Percentiles rank a stretch among this genome's conserved stretches.
phyloP scores from a whole-genome alignment of 2,329 filamentous ascomycete species.

The Biscogniauxia mediterranea region DNA sequence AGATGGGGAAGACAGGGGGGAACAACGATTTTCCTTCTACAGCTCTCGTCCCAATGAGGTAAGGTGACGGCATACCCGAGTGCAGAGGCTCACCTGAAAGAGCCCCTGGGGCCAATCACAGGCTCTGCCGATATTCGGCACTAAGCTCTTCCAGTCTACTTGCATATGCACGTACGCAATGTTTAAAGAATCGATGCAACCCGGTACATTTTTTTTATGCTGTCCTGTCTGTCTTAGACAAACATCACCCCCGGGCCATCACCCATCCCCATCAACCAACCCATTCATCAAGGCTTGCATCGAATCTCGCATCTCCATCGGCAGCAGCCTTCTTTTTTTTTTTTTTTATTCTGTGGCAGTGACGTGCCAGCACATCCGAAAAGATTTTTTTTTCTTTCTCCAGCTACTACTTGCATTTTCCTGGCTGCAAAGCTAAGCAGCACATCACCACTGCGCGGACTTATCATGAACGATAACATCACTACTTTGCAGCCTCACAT shows the following conservation, averaged over 20 bases:
- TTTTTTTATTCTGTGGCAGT: background rate
- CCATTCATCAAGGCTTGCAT: background rate
- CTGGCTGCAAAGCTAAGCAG: background rate
- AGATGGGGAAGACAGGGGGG: background rate
- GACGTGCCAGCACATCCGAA: background rate
- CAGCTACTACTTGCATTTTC: background rate
- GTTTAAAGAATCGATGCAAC: background rate
- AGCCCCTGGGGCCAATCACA: constrained; percentile 16
- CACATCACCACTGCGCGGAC: background rate
- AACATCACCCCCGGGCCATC: background rate
- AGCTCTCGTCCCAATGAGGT: constrained; percentile 17
- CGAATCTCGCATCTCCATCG: background rate
- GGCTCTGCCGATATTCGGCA: background rate
- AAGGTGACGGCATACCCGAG: constrained; percentile 26
- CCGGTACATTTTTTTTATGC: background rate
- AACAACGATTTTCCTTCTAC: constrained; percentile 17
- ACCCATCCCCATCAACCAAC: no score
- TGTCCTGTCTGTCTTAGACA: background rate
- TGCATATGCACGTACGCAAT: constrained; percentile 8
- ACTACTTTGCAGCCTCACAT: background rate
- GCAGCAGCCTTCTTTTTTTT: background rate
- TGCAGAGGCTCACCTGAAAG: constrained; percentile 29
- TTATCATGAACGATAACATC: no score
- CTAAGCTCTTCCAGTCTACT: constrained; percentile 1
- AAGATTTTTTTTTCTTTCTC: background rate